Conservation (phyloP, 306 rosid species). For the Alnus rubra region DNA sequence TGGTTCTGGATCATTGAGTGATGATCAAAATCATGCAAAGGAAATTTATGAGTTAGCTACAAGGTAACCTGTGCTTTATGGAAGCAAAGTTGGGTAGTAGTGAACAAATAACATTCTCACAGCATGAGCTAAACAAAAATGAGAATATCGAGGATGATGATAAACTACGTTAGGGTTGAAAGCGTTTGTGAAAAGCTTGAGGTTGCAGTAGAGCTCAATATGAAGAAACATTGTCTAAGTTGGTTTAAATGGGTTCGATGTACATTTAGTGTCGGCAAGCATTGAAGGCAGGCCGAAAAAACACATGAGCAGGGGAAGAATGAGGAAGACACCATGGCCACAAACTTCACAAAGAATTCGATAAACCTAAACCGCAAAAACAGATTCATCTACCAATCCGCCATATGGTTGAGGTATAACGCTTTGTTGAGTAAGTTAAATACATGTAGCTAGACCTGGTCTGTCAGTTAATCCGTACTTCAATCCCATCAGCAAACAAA, state of each 20-base stretch:
- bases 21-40: not conserved
- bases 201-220: conserved; percentile 1
- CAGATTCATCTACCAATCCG: not conserved
- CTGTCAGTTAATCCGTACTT: not conserved
- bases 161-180: not conserved
- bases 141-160: not conserved
- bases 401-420: not conserved
- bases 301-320: too few species aligned
- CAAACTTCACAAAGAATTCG: not conserved
- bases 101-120: not conserved
- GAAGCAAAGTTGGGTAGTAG: not conserved
- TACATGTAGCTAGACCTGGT: not conserved
- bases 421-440: not conserved
- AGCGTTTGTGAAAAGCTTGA: not conserved
- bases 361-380: not conserved
- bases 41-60: not conserved
- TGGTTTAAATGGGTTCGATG: not conserved
- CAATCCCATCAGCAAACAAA: not conserved
- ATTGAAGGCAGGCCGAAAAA: not conserved
- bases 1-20: not conserved
- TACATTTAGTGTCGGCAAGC: not conserved
- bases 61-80: not conserved
- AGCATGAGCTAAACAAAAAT: not conserved
- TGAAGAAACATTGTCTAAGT: not conserved
- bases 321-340: not conserved